Evolutionary conservation across 768 basidiomycete genomes (phyloP).

Genomic region (Naganishia randhawae): DNA sequence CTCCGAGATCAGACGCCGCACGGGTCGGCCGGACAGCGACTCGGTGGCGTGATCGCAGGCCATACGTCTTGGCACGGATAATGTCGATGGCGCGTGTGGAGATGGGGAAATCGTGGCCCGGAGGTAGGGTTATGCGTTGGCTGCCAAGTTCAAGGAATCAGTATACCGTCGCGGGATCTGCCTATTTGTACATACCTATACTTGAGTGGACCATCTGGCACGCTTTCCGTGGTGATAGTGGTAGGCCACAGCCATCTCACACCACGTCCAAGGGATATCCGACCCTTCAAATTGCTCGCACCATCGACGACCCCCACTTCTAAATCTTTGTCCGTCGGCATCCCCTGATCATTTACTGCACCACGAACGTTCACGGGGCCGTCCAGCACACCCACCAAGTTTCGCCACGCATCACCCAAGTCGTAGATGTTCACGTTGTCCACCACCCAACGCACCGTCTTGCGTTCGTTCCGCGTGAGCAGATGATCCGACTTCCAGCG

Average conservation of each 20-base stretch:
- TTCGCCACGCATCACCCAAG: constrained; percentile 4
- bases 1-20: background rate
- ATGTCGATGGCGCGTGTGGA: background rate
- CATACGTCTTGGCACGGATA: constrained; percentile 7
- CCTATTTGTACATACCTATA: background rate
- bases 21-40: background rate
- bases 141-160: background rate
- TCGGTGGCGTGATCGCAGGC: constrained; percentile 3
- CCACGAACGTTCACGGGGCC: background rate
- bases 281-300: background rate
- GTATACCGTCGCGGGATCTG: background rate
- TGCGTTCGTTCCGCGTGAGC: constrained; percentile 12
- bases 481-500: constrained; percentile 17
- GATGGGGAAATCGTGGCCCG: constrained; percentile 10
- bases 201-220: background rate
- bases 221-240: background rate
- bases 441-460: constrained; percentile 4
- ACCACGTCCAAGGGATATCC: background rate
- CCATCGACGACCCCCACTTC: background rate
- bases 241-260: constrained; percentile 12
- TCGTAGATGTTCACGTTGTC: constrained; percentile 8
- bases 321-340: background rate
- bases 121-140: background rate
- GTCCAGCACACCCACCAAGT: background rate
- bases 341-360: background rate